Evolutionary conservation across 805 yeast genomes (phyloP).

Genomic region (Pichia membranifaciens): DNA sequence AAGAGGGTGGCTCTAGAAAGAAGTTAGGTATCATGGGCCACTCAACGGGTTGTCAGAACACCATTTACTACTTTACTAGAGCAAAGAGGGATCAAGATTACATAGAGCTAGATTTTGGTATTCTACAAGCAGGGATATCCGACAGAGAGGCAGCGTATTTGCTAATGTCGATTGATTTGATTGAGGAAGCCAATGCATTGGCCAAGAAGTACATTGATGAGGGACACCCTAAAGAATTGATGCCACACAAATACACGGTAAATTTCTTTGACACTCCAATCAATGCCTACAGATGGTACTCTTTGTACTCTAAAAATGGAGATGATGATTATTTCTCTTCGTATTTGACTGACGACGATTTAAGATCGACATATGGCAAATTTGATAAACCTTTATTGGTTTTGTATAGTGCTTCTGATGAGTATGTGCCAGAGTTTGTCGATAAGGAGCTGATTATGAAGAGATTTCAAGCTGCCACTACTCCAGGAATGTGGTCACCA

Average conservation of each 20-base stretch:
- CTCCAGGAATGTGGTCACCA: conserved; percentile 44
- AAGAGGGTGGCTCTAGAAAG: conserved; percentile 38
- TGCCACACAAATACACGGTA: conserved; percentile 47
- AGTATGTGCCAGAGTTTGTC: conserved; percentile 49
- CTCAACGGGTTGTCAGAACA: conserved; percentile 82
- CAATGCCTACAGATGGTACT: conserved; percentile 66
- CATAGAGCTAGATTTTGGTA: conserved; percentile 41
- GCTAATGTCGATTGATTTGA: conserved; percentile 13
- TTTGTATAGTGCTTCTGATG: conserved; percentile 56
- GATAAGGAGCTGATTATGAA: conserved; percentile 44
- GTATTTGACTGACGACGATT: conserved; percentile 45
- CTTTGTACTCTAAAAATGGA: conserved; percentile 52
- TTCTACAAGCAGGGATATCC: conserved; percentile 72
- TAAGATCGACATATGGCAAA: conserved; percentile 48
- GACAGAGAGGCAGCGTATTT: conserved; percentile 45
- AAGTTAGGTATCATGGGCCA: conserved; percentile 70
- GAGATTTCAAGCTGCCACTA: conserved; percentile 43
- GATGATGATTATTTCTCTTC: conserved; percentile 70
- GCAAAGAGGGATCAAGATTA: conserved; percentile 12
- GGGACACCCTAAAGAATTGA: conserved; percentile 43
- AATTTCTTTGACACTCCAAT: conserved; percentile 51
- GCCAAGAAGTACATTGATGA: conserved; percentile 35
- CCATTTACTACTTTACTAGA: conserved; percentile 52
- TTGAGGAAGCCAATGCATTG: conserved; percentile 20
- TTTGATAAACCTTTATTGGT: conserved; percentile 45